Base-by-base conservation (phyloP, 176 grass and related monocot species). In the Hsuehochloa calcarea region DNA sequence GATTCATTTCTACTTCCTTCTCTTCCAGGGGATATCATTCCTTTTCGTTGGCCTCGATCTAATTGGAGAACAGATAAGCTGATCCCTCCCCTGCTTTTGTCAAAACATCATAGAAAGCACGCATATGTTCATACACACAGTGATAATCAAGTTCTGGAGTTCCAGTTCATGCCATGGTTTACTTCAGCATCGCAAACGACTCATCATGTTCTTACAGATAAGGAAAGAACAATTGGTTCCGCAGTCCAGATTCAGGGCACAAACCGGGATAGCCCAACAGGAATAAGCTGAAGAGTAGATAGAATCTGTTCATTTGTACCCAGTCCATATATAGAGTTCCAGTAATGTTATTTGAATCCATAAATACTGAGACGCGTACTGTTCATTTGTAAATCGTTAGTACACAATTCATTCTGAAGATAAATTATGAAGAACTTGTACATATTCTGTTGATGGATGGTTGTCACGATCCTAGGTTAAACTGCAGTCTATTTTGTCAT, bases 1-100 rank as follows among this genome's bases (percentile, higher is more conserved):
- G 56, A 91, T 95, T 87, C 93, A 95, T 90, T 95, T 95, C 79
- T 95, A 95, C 69, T 95, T 90, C 72, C 88, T 95, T 62, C 88
- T 95, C 72, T 95, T 95, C 85, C 90, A 95, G 65, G 93, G 93
- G 8, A 43, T 89, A 52, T 87, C 93, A 70, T 95, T 95, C 87
- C 91, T 95, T 70, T 60, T 89, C 20, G 93, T 93, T 29, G 93
- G 93, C 61, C 90, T 95, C 19, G 93, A 95, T 75, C 86, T 95
- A 60, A 95, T 93, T 8, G 93, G 93, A 9, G 90, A 95, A 80
- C 93, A 95, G 60, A 91, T 95, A 87, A 81, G n/a, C n/a, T 87
- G 85, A 87, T 58, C 40, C 17, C 19, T 50, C 4, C 15, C 70
- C 11, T 67, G 19, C 34, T 68, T 14, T 60, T 65, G 16, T 4